Evolutionary conservation across 73 alveolate genomes (phyloP).

Genomic region (Tetrahymena malaccensis): DNA sequence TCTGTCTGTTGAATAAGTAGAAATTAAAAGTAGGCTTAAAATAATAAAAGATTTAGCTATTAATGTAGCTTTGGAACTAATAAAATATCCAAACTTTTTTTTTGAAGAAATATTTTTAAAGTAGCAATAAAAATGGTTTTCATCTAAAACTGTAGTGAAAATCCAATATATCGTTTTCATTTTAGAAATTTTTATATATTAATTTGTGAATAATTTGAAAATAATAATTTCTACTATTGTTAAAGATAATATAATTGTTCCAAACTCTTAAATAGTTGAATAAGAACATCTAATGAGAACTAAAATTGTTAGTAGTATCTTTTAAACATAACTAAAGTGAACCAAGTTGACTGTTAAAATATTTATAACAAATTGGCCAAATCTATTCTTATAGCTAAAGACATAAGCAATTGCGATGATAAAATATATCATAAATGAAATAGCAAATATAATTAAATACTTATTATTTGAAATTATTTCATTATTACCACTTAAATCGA

Average conservation of each 20-base stretch:
- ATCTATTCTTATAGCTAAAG: not conserved
- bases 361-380: not conserved
- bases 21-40: not conserved
- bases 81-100: not conserved
- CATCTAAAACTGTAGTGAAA: not conserved
- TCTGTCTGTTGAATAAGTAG: not conserved
- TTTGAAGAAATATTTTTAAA: not conserved
- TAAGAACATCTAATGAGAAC: not conserved
- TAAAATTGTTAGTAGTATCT: not conserved
- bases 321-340: not conserved
- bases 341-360: not conserved
- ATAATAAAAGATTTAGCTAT: not conserved
- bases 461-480: not conserved
- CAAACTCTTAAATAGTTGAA: not conserved
- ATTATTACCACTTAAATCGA: not conserved
- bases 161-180: not conserved
- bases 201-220: not conserved
- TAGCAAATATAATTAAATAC: not conserved
- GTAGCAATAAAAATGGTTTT: not conserved
- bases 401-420: not conserved
- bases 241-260: not conserved
- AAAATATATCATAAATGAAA: not conserved
- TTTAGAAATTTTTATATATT: not conserved
- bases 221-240: not conserved
- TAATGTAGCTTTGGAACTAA: not conserved